Evolutionary conservation across 768 basidiomycete genomes (phyloP), one percentile per base, ranked within the genome.

Genomic region (Termitomyces sp.): DNA sequence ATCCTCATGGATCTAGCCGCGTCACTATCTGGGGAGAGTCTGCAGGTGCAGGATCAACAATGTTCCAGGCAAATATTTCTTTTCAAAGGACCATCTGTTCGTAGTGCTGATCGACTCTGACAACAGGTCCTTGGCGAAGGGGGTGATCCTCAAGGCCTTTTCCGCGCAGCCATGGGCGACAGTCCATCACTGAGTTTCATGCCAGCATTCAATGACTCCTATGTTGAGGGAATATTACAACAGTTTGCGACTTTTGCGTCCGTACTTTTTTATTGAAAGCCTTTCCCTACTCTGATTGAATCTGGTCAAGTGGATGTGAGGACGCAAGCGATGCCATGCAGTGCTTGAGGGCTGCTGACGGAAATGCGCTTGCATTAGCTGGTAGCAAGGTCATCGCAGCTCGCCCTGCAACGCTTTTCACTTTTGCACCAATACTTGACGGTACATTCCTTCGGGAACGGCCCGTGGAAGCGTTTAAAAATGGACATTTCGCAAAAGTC

Each of bases 21-120:
- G 74, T 77, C 29, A 76, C 76, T 20, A 76, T 77, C 13, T 77
- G 74, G 74, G 76, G 76, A 9, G 63, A 76, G 63, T 75, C 74
- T 41, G 74, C 76, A 18, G 76, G 75, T 13, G 76, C 76, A 55
- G 76, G 71, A 8, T 74, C 76, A 5, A 72, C 71, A 1, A 73
- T 76, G 70, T 76, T 71, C 55, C 75, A 77, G 47, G 75, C 69
- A 61, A 60, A 67, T 47, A n/a, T 29, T 31, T 22, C 34, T 36
- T 29, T 20, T 13, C 48, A 41, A 9, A 20, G 26, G 37, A 52
- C 6, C 26, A 2, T 29, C 32, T 24, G 24, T 18, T 44, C 3
- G 13, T 51, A 47, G 4, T 42, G n/a, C 37, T 46, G 22, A 58
- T 44, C 9, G 10, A 36, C 22, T 31, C 16, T 47, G 1, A 51